Evolutionary conservation across 2,329 filamentous ascomycete species (phyloP).

Genomic region (Fusarium euwallaceae): DNA sequence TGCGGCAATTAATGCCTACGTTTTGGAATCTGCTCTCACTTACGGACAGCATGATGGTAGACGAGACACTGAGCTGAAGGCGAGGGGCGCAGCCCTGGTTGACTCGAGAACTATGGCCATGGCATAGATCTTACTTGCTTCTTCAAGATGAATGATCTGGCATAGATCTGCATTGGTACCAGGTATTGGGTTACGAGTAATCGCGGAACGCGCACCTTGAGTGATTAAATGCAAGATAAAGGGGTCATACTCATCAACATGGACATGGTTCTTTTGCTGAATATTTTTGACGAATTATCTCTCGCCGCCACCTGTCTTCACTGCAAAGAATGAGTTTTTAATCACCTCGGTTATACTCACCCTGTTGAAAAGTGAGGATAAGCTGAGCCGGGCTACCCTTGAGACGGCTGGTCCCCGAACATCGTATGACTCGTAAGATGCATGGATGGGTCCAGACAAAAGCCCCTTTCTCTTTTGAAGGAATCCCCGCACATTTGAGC

Average conservation of each 20-base stretch:
- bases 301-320: background rate
- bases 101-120: background rate
- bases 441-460: background rate
- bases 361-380: background rate
- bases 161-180: background rate
- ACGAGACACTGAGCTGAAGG: background rate
- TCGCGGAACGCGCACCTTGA: background rate
- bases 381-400: background rate
- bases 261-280: background rate
- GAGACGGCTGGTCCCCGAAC: background rate
- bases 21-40: background rate
- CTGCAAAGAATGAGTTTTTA: background rate
- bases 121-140: background rate
- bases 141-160: background rate
- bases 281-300: background rate
- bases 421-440: background rate
- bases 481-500: background rate
- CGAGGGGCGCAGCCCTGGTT: background rate
- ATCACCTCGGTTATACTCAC: conserved; percentile 1
- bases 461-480: background rate
- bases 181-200: background rate
- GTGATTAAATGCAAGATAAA: conserved; percentile 5
- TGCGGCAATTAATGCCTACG: background rate
- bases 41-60: background rate
- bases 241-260: background rate